Base-by-base conservation (phyloP, 2,329 filamentous ascomycete genomes). In the Xylaria sp. region DNA sequence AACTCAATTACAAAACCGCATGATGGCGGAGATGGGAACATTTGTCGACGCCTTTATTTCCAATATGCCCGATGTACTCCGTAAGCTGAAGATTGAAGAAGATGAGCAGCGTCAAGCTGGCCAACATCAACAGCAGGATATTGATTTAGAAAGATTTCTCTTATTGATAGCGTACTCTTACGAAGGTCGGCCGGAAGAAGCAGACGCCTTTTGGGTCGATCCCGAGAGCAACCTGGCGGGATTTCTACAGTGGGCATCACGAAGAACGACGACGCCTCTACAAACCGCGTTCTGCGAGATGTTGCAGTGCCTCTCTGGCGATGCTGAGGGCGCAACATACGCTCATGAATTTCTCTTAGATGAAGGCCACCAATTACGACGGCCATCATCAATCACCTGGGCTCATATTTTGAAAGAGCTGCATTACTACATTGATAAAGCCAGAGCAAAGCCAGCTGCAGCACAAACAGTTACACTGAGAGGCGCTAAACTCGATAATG, bases 241-340 rank as follows among this genome's bases (percentile, higher is more conserved):
- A 0, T 99, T 99, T 78, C 87, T 99, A 78, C 93, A 97, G 72
- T 99, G 96, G 96, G 93, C 94, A n/a, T 97, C 96, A 3, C 91
- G 94, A 74, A 88, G 96, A 75, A 94, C 97, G 69, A 97, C 97
- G 0, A 98, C 97, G 0, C 96, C 96, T n/a, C 87, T 97, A 28
- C 94, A 97, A 68, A 96, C 94, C 70, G 94, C 95, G 13, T 99
- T 98, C 75, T 99, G 96, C 80, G 95, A 98, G 78, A 95, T 99
- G 90, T 85, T 99, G 18, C 92, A 94, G 76, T 92, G 94, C 1
- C 91, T 99, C 57, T 93, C 96, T 0, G 90, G 91, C 61, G 94
- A 94, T 62, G 89, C 93, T 63, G 89, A 92, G 63, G 96, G 93
- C 75, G 95, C 96, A 34, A 91, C 91, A 63, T 88, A 92, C 18